phyloP scores from a whole-genome alignment of 1,284 basidiomycete species.

The Wolfiporia cocos region DNA sequence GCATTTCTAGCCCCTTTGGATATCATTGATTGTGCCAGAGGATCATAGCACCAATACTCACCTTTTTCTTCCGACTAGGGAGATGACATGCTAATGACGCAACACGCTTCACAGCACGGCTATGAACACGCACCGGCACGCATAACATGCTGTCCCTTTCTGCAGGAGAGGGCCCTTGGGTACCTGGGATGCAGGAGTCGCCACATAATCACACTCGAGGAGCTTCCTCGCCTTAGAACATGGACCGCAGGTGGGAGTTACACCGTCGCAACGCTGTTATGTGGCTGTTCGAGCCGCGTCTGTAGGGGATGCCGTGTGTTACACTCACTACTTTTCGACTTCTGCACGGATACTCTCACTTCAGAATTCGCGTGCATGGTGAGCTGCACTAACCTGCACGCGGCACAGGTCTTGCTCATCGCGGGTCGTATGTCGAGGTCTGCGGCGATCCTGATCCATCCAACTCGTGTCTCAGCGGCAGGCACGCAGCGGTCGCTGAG shows the following conservation, averaged over 20 bases:
- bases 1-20: constrained; percentile 18
- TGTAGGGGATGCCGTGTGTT: background rate
- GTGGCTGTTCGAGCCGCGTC: background rate
- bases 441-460: background rate
- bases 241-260: constrained; percentile 18
- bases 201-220: constrained; percentile 18
- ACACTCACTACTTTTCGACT: constrained; percentile 20
- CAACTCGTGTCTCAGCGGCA: too few species aligned
- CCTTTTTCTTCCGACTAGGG: constrained; percentile 24
- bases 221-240: constrained; percentile 22
- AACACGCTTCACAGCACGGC: background rate
- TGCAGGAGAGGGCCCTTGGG: constrained; percentile 21
- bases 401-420: constrained; percentile 20
- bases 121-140: constrained; percentile 18
- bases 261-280: constrained; percentile 21
- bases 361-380: background rate
- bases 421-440: background rate
- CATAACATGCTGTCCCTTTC: constrained; percentile 23
- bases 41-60: constrained; percentile 1
- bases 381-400: constrained; percentile 17
- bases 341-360: constrained; percentile 6
- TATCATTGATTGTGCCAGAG: background rate
- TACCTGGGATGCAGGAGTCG: constrained; percentile 7
- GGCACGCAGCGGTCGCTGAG: background rate
- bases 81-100: background rate